Evolutionary conservation across 2,329 filamentous ascomycete genomes (phyloP).

Genomic region (Didymella sp.): DNA sequence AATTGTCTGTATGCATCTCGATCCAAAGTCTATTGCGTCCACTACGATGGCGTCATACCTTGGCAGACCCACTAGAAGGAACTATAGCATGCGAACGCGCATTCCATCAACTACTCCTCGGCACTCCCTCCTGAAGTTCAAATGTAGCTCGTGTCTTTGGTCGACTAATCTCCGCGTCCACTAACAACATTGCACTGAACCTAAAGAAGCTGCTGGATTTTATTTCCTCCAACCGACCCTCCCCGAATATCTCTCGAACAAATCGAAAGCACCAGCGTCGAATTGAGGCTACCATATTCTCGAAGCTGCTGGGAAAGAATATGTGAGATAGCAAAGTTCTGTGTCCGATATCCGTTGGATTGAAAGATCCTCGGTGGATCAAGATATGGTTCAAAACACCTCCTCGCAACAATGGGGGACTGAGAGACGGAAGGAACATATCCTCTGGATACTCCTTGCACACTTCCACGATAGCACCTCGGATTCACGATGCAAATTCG

Average conservation of each 20-base stretch:
- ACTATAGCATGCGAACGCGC: not conserved
- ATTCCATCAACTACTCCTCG: not conserved
- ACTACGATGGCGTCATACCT: constrained; percentile 12
- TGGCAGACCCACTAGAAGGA: constrained; percentile 5
- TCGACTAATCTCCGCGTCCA: not conserved
- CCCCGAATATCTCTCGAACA: not conserved
- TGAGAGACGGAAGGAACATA: not conserved
- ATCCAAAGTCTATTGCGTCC: not conserved
- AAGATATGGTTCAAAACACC: not conserved
- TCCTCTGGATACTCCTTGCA: not conserved
- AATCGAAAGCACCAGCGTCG: not conserved
- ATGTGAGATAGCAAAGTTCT: not conserved
- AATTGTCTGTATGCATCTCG: not conserved
- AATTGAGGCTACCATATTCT: not conserved
- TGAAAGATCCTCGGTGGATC: not conserved
- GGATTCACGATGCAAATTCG: not conserved
- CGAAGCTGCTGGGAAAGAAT: not conserved
- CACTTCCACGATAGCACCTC: not conserved
- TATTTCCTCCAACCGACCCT: not conserved
- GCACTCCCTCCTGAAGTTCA: not conserved
- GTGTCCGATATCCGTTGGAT: not conserved
- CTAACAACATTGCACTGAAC: not conserved
- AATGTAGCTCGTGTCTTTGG: not conserved
- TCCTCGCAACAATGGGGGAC: not conserved
- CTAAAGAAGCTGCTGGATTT: not conserved